Percentiles rank a stretch among this genome's conserved stretches.
These are phyloP conservation scores for Hirschioporus abietinus DNA, from an alignment of 768 basidiomycete species.

Conservation along the genomic window DNA sequence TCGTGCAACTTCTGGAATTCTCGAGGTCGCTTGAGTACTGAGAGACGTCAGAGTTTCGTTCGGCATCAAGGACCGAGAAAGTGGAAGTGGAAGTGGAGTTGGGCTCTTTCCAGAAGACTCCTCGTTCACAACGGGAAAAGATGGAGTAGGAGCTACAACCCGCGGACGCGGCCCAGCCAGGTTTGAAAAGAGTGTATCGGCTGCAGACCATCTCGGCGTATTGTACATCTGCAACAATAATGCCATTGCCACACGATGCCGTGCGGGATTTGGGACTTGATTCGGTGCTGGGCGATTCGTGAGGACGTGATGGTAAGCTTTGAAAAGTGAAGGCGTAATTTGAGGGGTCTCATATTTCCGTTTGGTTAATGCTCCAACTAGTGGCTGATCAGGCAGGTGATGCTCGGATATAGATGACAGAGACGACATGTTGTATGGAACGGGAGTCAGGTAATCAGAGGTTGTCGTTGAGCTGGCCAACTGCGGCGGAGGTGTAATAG, in stretches of 20 bases:
- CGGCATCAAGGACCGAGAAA: constrained; percentile 35
- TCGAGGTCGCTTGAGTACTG: constrained; percentile 55
- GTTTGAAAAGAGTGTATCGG: constrained; percentile 59
- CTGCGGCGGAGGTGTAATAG: constrained; percentile 36
- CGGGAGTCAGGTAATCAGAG: constrained; percentile 65
- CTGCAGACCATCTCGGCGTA: constrained; percentile 59
- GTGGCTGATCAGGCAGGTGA: constrained; percentile 50
- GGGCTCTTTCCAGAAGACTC: constrained; percentile 29
- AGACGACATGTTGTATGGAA: constrained; percentile 71
- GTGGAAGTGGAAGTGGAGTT: constrained; percentile 34
- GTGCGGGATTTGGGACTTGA: constrained; percentile 48
- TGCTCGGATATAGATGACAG: constrained; percentile 60
- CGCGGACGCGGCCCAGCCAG: constrained; percentile 58
- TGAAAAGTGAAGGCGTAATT: constrained; percentile 57
- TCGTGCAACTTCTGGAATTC: constrained; percentile 63
- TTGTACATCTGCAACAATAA: constrained; percentile 54
- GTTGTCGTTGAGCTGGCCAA: constrained; percentile 38
- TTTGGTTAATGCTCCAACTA: constrained; percentile 15
- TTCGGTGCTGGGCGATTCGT: constrained; percentile 57
- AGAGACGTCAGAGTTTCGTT: constrained; percentile 56
- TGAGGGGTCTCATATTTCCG: constrained; percentile 35
- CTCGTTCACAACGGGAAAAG: constrained; percentile 51
- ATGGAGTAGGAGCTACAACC: constrained; percentile 56
- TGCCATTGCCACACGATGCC: constrained; percentile 74
- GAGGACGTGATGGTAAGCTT: constrained; percentile 73